Percentiles rank a stretch among this genome's conserved stretches.
Evolutionary conservation across 352 stramenopile species (phyloP).

Genomic region (Lagenidium giganteum): DNA sequence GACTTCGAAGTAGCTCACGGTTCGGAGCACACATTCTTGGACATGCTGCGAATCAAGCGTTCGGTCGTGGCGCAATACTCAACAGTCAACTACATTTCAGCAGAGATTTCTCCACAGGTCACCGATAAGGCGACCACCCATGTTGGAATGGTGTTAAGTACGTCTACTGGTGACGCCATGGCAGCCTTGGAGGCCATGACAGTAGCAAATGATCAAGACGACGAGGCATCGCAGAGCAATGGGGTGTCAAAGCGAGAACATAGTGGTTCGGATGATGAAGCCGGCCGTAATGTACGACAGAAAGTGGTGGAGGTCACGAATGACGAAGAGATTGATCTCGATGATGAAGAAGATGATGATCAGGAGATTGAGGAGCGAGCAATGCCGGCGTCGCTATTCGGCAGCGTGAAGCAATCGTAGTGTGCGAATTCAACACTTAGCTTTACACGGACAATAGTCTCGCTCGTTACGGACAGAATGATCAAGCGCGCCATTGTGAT

Average conservation of each 20-base stretch:
- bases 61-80: constrained; percentile 95
- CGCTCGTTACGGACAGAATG: no score
- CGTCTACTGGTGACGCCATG: constrained; percentile 79
- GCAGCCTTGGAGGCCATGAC: constrained; percentile 76
- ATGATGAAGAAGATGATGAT: constrained; percentile 35
- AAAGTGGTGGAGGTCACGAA: constrained; percentile 71
- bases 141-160: constrained; percentile 51
- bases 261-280: constrained; percentile 45
- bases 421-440: not conserved
- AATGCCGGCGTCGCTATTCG: constrained; percentile 47
- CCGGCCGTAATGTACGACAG: constrained; percentile 77
- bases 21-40: constrained; percentile 97
- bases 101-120: constrained; percentile 68
- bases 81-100: constrained; percentile 96
- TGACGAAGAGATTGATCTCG: constrained; percentile 93
- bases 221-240: constrained; percentile 31
- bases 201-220: constrained; percentile 23
- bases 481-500: no score
- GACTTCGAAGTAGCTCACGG: constrained; percentile 96
- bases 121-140: constrained; percentile 15
- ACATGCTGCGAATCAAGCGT: constrained; percentile 98
- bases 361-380: constrained; percentile 49
- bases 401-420: constrained; percentile 15
- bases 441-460: no score
- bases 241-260: no score